Evolutionary conservation across 2,329 filamentous ascomycete genomes (phyloP).

Genomic region (Aspergillus hortae): DNA sequence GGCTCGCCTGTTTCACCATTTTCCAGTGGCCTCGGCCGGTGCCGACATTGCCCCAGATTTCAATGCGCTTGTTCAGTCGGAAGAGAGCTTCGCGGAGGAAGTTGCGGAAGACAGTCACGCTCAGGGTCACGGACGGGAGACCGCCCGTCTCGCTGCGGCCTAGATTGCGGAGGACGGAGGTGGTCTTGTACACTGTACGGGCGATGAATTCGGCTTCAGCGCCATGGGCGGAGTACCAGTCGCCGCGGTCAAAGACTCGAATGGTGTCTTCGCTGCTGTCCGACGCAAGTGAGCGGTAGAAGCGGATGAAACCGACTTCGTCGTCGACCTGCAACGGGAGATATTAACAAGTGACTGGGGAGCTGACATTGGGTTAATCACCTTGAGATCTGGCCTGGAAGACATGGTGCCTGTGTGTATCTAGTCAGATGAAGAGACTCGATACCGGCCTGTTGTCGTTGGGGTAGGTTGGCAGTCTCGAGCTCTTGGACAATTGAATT

Average conservation of each 20-base stretch:
- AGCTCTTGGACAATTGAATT: not conserved
- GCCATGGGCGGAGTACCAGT: conserved; percentile 76
- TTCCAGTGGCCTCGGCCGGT: conserved; percentile 85
- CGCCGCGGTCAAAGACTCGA: conserved; percentile 87
- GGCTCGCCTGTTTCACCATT: conserved; percentile 84
- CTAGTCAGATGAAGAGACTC: conserved; percentile 9
- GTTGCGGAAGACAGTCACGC: conserved; percentile 88
- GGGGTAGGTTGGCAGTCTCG: not conserved
- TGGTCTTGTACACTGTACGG: conserved; percentile 89
- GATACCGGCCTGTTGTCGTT: conserved; percentile 7
- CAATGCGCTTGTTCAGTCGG: conserved; percentile 81
- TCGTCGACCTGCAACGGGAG: conserved; percentile 70
- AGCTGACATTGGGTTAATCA: conserved; percentile 28
- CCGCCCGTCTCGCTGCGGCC: conserved; percentile 81
- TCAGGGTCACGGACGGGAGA: conserved; percentile 91
- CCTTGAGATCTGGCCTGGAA: conserved; percentile 69
- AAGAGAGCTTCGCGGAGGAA: conserved; percentile 94
- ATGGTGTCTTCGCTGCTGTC: conserved; percentile 64
- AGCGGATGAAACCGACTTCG: conserved; percentile 93
- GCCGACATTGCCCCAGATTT: conserved; percentile 76
- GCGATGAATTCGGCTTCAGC: conserved; percentile 47
- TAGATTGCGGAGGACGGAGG: conserved; percentile 86
- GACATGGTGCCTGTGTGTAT: conserved; percentile 53
- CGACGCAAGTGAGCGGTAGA: conserved; percentile 79
- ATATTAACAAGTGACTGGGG: conserved; percentile 6